A percentile compares a stretch with the other conserved stretches of the same genome.
Evolutionary conservation across 2,329 filamentous ascomycete genomes (phyloP).

Genomic region (Nigrograna mackinnonii): DNA sequence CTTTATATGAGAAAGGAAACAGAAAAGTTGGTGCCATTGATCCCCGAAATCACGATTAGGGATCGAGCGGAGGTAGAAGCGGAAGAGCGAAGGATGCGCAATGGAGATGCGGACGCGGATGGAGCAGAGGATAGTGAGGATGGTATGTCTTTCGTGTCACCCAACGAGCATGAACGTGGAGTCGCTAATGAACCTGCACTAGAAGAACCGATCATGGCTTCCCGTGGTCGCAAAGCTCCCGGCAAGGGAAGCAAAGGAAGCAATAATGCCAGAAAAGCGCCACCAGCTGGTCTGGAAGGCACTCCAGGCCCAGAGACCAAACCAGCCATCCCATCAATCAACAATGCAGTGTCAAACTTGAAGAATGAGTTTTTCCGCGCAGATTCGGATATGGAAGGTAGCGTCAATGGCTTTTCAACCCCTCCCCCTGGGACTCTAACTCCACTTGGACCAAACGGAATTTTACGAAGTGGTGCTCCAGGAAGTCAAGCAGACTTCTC

Average conservation of each 20-base stretch:
- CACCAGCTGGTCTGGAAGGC: constrained; percentile 73
- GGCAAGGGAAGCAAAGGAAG: constrained; percentile 73
- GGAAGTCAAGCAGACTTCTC: constrained; percentile 81
- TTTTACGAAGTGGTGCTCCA: constrained; percentile 58
- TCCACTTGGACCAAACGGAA: constrained; percentile 71
- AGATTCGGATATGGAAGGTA: constrained; percentile 83
- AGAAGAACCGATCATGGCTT: constrained; percentile 93
- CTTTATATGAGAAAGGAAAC: constrained; percentile 97
- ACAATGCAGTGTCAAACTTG: constrained; percentile 52
- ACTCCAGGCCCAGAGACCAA: constrained; percentile 79
- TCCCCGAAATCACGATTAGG: constrained; percentile 88
- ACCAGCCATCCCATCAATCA: constrained; percentile 64
- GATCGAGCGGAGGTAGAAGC: constrained; percentile 90
- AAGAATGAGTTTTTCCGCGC: constrained; percentile 59
- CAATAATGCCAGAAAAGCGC: constrained; percentile 69
- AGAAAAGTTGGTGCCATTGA: constrained; percentile 92
- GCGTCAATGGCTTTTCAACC: constrained; percentile 81
- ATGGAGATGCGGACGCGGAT: constrained; percentile 78
- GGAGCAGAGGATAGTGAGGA: constrained; percentile 91
- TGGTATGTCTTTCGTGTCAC: constrained; percentile 40
- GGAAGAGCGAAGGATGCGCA: constrained; percentile 74
- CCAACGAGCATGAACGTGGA: neutral
- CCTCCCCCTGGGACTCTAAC: constrained; percentile 80
- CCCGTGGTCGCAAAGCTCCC: constrained; percentile 84
- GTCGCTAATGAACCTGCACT: constrained; percentile 7